Evolutionary conservation across 768 basidiomycete genomes (phyloP).

Genomic region (Rhizopogon vesiculosus): DNA sequence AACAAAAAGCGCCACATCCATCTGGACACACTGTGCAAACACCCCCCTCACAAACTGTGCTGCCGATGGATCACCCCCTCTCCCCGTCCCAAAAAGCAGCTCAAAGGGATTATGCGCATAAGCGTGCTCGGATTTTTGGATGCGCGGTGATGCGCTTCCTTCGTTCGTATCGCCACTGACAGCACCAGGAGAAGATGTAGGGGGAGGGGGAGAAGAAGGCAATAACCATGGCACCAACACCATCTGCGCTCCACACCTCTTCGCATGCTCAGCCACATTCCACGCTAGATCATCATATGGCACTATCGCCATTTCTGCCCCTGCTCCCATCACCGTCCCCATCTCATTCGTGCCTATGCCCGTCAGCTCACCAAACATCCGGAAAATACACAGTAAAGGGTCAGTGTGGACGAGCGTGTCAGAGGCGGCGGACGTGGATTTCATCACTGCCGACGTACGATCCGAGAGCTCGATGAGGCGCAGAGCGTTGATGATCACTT

Average conservation of each 20-base stretch:
- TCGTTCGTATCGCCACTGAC: background rate
- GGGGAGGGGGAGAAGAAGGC: slow-evolving; percentile 19
- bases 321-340: too few relatives aligned
- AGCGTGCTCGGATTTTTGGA: slow-evolving; percentile 13
- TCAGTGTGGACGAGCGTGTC: slow-evolving; percentile 70
- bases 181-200: background rate
- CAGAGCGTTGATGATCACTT: slow-evolving; percentile 65
- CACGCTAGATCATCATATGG: slow-evolving; percentile 68
- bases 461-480: slow-evolving; percentile 82
- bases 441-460: slow-evolving; percentile 62
- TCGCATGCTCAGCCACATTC: slow-evolving; percentile 66
- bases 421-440: slow-evolving; percentile 49
- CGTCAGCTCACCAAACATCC: slow-evolving; percentile 70
- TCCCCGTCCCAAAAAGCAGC: slow-evolving; percentile 40
- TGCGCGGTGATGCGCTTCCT: slow-evolving; percentile 1
- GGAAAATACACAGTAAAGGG: slow-evolving; percentile 67
- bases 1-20: slow-evolving; percentile 81
- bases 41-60: slow-evolving; percentile 81
- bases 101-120: slow-evolving; percentile 71
- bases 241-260: slow-evolving; percentile 56
- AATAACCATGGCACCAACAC: slow-evolving; percentile 82
- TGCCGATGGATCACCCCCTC: slow-evolving; percentile 34
- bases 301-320: slow-evolving; percentile 47
- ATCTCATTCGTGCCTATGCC: slow-evolving; percentile 52
- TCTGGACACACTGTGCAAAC: slow-evolving; percentile 57